Evolutionary conservation across 202 grass and related monocot genomes (phyloP), one percentile per base, ranked within the genome.

Genomic region (Digitaria exilis): DNA sequence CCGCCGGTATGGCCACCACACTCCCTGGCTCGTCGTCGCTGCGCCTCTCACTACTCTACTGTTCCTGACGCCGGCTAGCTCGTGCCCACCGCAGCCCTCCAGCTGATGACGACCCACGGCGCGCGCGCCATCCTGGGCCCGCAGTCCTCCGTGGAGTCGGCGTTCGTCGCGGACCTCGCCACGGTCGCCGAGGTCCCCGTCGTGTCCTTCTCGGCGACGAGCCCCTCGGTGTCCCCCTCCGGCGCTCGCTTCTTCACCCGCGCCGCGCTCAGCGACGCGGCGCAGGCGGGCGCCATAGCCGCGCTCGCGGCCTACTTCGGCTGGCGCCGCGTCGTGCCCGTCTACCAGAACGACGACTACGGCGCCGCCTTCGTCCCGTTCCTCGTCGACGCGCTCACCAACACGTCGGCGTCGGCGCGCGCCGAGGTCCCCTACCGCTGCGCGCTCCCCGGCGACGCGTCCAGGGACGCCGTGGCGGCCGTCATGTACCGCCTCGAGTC

Each of bases 301-400:
- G 88, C 84, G 50, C 74, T 94, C n/a, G 81, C 89, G 9, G 3
- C 65, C 11, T 4, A 70, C 52, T 97, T 92, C 80, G 78, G 80
- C 4, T 97, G 95, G 95, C 88, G 90, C 56, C 90, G 88, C 12
- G 84, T 91, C 19, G 92, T 97, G 50, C 88, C 95, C 11, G 4
- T 97, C 41, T 94, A 94, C 75, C 85, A 92, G 80, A 90, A 97
- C 32, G 84, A 86, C 76, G 92, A 97, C 81, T 97, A 92, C 87
- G 95, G 95, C 76, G 60, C 95, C 28, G 82, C 88, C 3, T 82
- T 97, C 67, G 61, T 97, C 15, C 95, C 95, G 3, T 89, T 75
- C 92, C 92, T 97, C 30, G 86, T 91, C 0, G 90, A 92, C 74
- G 90, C 81, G 9, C 84, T 97, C 34, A 22, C 71, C n/a, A n/a